phyloP scores from a whole-genome alignment of 306 rosid genomes.

The Rosa persica region DNA sequence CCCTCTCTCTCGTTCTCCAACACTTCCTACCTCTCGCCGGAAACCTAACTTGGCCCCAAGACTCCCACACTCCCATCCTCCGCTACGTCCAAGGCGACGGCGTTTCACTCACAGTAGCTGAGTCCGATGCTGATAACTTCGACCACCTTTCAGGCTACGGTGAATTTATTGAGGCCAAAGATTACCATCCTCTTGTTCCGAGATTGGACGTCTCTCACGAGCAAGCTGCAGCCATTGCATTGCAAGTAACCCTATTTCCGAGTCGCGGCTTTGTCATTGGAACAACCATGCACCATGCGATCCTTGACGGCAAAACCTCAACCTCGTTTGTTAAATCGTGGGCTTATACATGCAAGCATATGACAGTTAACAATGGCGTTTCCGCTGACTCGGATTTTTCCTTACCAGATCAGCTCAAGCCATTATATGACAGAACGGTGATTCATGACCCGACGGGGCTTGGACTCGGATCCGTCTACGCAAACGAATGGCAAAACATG shows the following conservation, averaged over 20 bases:
- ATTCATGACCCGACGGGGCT: constrained; percentile 36
- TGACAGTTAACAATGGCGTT: neutral
- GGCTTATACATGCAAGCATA: constrained; percentile 42
- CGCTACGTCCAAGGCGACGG: constrained; percentile 26
- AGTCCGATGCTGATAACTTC: constrained; percentile 30
- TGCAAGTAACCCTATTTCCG: constrained; percentile 34
- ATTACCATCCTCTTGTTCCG: constrained; percentile 21
- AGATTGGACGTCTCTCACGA: neutral
- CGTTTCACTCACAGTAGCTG: constrained; percentile 32
- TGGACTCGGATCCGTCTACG: neutral
- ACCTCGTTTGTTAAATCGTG: constrained; percentile 51
- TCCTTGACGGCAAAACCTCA: constrained; percentile 27
- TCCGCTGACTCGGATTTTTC: neutral
- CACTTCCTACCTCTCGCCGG: constrained; percentile 55
- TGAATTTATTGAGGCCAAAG: constrained; percentile 1
- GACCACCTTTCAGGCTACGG: neutral
- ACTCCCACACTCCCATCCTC: constrained; percentile 32
- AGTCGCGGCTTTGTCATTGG: constrained; percentile 34
- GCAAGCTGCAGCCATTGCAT: constrained; percentile 20
- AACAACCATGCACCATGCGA: constrained; percentile 32
- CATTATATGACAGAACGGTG: constrained; percentile 37
- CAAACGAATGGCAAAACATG: constrained; percentile 33
- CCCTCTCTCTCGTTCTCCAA: constrained; percentile 54
- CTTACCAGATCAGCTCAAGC: constrained; percentile 22
- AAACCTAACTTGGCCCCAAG: constrained; percentile 42